Base-by-base conservation (phyloP, 352 stramenopile genomes). In the Globisporangium heterothallicum region DNA sequence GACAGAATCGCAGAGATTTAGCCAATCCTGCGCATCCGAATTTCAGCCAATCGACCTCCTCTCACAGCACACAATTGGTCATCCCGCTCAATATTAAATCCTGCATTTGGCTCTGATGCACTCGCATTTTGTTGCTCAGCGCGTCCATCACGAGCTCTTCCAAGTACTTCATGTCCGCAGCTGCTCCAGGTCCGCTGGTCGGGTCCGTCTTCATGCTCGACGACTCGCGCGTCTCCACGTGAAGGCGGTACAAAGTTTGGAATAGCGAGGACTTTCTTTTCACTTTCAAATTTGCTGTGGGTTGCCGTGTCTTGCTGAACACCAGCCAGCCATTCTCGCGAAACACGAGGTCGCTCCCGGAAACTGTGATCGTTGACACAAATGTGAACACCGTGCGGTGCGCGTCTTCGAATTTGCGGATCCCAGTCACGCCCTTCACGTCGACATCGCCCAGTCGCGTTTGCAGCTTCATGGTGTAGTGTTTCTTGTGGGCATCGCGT, bases 91-190 rank as follows among this genome's bases (percentile, higher is more conserved):
- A 22, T n/a, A 58, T 14, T 22, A 24, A 14, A 1, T 13, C n/a
- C 41, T 57, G 41, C n/a, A 47, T 29, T 19, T 46, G 18, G 9
- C 24, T n/a, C 25, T 38, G 45, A 34, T 59, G 24, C 32, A 27
- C 16, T 19, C 43, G 34, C 25, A 53, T 14, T 2, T 42, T 21
- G 18, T 59, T 36, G 27, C 44, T 30, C n/a, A 59, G 14, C 10
- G 26, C 14, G 4, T 35, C 42, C 13, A 21, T 44, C 50, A 50
- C 50, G 32, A 59, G 34, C 4, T 59, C 52, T 18, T 59, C 32
- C 1, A 52, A 26, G 35, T 59, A 59, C 52, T 35, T 36, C n/a
- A n/a, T n/a, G n/a, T n/a, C n/a, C n/a, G n/a, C n/a, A n/a, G n/a
- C n/a, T n/a, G n/a, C n/a, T n/a, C n/a, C n/a, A n/a, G n/a, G n/a